A percentile compares a stretch with the other conserved stretches of the same genome.
Conservation (phyloP, 169 alveolate species). For the Babesia bovis region DNA sequence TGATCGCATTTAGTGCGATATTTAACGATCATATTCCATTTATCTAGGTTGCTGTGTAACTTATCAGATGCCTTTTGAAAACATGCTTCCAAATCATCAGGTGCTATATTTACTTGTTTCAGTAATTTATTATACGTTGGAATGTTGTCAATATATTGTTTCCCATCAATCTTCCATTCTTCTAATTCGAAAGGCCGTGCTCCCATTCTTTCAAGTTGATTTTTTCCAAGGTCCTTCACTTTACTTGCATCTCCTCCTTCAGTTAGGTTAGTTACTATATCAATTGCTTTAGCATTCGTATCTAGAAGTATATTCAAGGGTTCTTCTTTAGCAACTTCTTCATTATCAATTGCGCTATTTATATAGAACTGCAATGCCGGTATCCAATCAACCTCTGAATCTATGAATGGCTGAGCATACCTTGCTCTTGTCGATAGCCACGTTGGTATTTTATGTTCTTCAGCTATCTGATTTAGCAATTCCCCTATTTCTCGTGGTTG, state of each 20-base stretch:
- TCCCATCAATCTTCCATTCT: conserved; percentile 19
- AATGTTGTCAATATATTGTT: neutral
- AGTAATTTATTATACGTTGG: conserved; percentile 25
- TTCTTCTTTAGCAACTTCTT: neutral
- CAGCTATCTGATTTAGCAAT: conserved; percentile 1
- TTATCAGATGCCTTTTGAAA: neutral
- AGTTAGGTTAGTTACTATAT: conserved; percentile 23
- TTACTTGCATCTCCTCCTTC: conserved; percentile 34
- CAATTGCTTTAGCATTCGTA: conserved; percentile 12
- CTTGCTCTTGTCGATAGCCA: conserved; percentile 46
- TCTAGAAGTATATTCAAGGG: conserved; percentile 1
- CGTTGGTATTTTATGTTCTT: conserved; percentile 26
- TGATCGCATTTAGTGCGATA: conserved; percentile 44
- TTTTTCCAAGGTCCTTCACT: conserved; percentile 30
- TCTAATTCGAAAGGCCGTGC: conserved; percentile 12
- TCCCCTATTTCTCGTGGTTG: conserved; percentile 10
- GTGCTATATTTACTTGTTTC: neutral
- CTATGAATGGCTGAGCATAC: conserved; percentile 43
- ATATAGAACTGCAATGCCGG: conserved; percentile 35
- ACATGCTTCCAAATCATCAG: neutral
- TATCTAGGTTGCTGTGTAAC: neutral
- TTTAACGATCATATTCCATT: conserved; percentile 9
- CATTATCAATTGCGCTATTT: conserved; percentile 9
- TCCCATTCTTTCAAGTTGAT: conserved; percentile 5
- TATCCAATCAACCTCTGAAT: conserved; percentile 42